phyloP scores from a whole-genome alignment of 176 grass and related monocot genomes.

The Avena eriantha region DNA sequence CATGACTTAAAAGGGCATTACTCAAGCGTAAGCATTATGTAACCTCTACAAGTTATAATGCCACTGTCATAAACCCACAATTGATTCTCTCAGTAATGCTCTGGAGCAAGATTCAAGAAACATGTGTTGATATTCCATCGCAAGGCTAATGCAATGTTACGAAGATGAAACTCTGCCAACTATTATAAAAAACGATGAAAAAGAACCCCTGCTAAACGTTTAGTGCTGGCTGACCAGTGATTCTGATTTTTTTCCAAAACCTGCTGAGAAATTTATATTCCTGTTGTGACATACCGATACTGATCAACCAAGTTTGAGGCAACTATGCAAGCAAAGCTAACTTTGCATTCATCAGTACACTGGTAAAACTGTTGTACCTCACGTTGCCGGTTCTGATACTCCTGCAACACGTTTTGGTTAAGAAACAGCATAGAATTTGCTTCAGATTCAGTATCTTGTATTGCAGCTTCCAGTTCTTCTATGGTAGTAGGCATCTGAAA shows the following conservation, averaged over 20 bases:
- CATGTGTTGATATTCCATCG: background rate
- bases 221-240: background rate
- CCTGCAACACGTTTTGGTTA: slow-evolving; percentile 89
- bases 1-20: background rate
- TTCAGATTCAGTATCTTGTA: slow-evolving; percentile 89
- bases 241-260: slow-evolving; percentile 21
- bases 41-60: background rate
- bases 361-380: slow-evolving; percentile 55
- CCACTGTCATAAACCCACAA: background rate
- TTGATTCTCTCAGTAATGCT: background rate
- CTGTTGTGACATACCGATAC: background rate
- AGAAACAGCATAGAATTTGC: slow-evolving; percentile 97
- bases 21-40: background rate
- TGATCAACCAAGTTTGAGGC: background rate
- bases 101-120: background rate
- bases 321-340: slow-evolving; percentile 26
- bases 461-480: slow-evolving; percentile 80
- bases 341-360: background rate
- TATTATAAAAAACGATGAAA: slow-evolving; percentile 15
- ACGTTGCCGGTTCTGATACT: slow-evolving; percentile 73
- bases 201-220: background rate
- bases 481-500: slow-evolving; percentile 80
- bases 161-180: background rate
- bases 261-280: background rate
- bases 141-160: background rate